Base-by-base conservation (phyloP, 2,329 filamentous ascomycete species). In the Colletotrichum camelliae region DNA sequence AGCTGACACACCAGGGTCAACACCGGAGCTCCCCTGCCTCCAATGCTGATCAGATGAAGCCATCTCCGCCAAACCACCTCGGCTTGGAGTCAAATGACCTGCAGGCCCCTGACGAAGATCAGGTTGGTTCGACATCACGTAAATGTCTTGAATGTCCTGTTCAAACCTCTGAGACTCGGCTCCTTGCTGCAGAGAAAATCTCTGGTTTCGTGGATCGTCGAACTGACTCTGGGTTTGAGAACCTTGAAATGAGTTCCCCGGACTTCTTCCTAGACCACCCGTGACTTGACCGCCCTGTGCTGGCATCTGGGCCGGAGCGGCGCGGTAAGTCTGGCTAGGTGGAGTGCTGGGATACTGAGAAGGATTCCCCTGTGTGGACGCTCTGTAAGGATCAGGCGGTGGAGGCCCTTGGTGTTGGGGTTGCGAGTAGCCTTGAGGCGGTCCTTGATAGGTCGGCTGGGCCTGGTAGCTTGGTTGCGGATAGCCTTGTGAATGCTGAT, bases 391-490 rank as follows among this genome's bases (percentile, higher is more conserved):
- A 0, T 21, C 43, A 48, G 10, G 1, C 43, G 3, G 43, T 2
- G n/a, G 43, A 48, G 6, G 43, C 18, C 43, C n/a, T 13, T 7
- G n/a, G 2, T 4, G 43, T 21, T 48, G 43, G n/a, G 43, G 43
- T 4, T 48, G 43, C 43, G 43, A 48, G 43, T 21, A 48, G 43
- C 43, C 43, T 48, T 48, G 43, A 48, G n/a, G 6, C 43, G 10
- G 43, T n/a, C n/a, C 43, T 48, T 4, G 43, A 12, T 21, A 48
- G 0, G 2, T n/a, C 1, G 43, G n/a, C n/a, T 13, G 43, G 10
- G 0, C 1, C 2, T 13, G 43, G 1, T 48, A 48, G 43, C 43
- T 48, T 21, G 43, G 0, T 1, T 48, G 43, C 0, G 43, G 0
- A 21, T 48, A 21, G 10, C 43, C 43, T 48, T 21, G 43, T 10